Conservation (phyloP, 2,329 filamentous ascomycete species). For the Penicillium crustosum region DNA sequence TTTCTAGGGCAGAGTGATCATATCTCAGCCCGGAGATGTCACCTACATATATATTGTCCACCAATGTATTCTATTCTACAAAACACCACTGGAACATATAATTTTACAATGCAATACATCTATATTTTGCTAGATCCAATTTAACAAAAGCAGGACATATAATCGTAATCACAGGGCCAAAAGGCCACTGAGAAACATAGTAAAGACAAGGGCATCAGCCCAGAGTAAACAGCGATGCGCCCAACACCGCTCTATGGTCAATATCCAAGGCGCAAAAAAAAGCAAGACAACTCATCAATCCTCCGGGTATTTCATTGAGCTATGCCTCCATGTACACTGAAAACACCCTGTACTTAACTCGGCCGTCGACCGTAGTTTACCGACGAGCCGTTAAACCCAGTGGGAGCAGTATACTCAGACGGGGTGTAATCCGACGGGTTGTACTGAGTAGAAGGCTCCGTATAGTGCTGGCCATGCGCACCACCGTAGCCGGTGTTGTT, state of each 20-base stretch:
- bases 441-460: constrained; percentile 5
- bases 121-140: constrained; percentile 7
- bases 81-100: background rate
- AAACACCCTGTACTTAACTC: constrained; percentile 2
- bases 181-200: constrained; percentile 2
- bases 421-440: constrained; percentile 11
- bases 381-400: constrained; percentile 15
- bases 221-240: constrained; percentile 25
- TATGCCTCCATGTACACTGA: background rate
- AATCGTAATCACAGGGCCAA: constrained; percentile 10
- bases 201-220: constrained; percentile 14
- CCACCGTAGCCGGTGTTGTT: constrained; percentile 44
- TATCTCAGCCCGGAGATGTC: too few relatives aligned
- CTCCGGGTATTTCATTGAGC: constrained; percentile 21
- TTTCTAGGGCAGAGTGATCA: too few relatives aligned
- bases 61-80: background rate
- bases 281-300: constrained; percentile 16
- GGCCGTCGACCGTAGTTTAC: constrained; percentile 22
- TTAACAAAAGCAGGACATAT: constrained; percentile 9
- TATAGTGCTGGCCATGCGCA: constrained; percentile 39
- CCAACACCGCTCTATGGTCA: constrained; percentile 37
- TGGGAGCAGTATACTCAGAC: constrained; percentile 14
- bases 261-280: constrained; percentile 28
- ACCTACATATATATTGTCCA: background rate
- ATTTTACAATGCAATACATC: background rate